Conservation (phyloP, 2,329 filamentous ascomycete species). For the Berkeleyomyces rouxiae region DNA sequence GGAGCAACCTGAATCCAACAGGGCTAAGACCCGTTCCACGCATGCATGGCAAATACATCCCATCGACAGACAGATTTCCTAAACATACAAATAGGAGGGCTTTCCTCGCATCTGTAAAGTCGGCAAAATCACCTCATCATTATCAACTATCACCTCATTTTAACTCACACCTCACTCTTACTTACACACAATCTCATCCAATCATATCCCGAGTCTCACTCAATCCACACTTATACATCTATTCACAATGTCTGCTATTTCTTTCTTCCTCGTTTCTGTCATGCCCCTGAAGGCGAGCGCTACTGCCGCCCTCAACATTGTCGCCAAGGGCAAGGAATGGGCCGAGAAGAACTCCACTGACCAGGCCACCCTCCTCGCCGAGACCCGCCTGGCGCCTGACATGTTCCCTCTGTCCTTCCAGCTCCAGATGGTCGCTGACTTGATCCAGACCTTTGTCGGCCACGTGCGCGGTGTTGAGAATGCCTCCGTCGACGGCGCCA, state of each 20-base stretch:
- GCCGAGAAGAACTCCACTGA: neutral
- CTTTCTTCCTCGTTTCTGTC: conserved; percentile 6
- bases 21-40: neutral
- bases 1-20: neutral
- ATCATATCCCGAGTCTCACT: neutral
- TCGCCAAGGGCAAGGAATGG: conserved; percentile 5
- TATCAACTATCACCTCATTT: neutral
- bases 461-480: conserved; percentile 5
- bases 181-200: neutral
- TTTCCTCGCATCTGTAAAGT: neutral
- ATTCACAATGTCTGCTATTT: conserved; percentile 8
- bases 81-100: neutral
- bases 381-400: conserved; percentile 20
- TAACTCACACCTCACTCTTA: neutral
- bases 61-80: too few species aligned
- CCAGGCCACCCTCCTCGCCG: conserved; percentile 4
- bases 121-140: neutral
- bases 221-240: too few species aligned
- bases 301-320: neutral
- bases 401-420: conserved; percentile 24
- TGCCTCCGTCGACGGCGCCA: neutral
- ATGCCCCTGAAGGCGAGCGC: neutral
- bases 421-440: conserved; percentile 5
- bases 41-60: too few species aligned
- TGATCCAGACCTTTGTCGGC: neutral